These are phyloP conservation scores for Mallotus japonicus DNA, from an alignment of 441 rosid species.

Conservation along the genomic window DNA sequence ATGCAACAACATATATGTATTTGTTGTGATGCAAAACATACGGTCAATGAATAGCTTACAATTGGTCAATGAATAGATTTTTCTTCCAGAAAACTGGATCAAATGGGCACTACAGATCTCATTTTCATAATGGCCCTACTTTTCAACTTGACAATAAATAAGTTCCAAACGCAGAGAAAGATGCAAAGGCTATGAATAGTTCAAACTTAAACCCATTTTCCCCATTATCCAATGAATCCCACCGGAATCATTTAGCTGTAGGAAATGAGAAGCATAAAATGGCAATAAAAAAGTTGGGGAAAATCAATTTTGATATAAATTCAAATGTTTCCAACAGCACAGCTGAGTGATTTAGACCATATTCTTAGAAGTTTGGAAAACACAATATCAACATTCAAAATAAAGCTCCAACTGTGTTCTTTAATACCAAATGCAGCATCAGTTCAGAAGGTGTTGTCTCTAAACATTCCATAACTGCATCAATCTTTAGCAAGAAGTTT, in stretches of 20 bases:
- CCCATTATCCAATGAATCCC: not conserved
- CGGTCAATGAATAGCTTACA: constrained; percentile 3
- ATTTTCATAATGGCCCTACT: not conserved
- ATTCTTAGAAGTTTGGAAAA: not conserved
- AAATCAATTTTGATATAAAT: not conserved
- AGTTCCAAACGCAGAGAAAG: not conserved
- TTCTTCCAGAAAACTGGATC: not conserved
- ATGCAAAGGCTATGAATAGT: not conserved
- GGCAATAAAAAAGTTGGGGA: not conserved
- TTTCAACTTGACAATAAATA: not conserved
- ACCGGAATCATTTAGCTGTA: not conserved
- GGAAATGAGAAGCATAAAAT: not conserved
- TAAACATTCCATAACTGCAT: constrained; percentile 19
- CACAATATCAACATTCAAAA: no score
- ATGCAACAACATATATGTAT: not conserved
- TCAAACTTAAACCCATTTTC: not conserved
- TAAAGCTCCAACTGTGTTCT: not conserved
- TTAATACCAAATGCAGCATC: not conserved
- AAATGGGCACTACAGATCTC: constrained; percentile 1
- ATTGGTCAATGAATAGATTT: constrained; percentile 2
- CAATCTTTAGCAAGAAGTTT: constrained; percentile 51
- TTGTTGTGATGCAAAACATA: constrained; percentile 9
- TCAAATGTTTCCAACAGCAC: not conserved
- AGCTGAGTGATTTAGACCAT: not conserved
- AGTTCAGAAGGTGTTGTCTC: not conserved